Conservation (phyloP, 1,284 basidiomycete genomes). For the Chalciporus sp. region DNA sequence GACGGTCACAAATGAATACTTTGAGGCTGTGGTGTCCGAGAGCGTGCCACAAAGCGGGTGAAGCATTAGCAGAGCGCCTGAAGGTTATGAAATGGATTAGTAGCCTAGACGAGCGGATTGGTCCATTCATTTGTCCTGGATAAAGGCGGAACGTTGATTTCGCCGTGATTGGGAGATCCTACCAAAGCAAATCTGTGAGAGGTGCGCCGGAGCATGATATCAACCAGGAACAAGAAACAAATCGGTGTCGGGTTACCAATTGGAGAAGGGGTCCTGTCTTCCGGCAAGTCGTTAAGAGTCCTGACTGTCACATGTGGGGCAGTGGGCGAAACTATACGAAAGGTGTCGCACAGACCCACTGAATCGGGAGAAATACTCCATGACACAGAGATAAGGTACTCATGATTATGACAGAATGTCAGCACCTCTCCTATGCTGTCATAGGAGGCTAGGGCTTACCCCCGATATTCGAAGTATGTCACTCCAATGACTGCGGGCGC, state of each 20-base stretch:
- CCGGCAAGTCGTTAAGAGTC: constrained; percentile 13
- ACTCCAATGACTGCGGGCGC: not conserved
- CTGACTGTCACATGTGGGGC: constrained; percentile 21
- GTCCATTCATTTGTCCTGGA: not conserved
- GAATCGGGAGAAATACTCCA: not conserved
- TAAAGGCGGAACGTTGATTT: constrained; percentile 1
- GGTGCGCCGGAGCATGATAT: constrained; percentile 17
- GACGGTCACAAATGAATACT: constrained; percentile 6
- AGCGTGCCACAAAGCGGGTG: constrained; percentile 33
- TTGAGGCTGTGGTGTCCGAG: constrained; percentile 32
- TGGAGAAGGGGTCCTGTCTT: constrained; percentile 8
- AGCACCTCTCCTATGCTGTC: not conserved
- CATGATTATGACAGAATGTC: not conserved
- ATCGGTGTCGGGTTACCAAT: constrained; percentile 18
- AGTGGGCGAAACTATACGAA: constrained; percentile 5
- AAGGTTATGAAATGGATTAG: constrained; percentile 19
- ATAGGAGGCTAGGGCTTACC: not conserved
- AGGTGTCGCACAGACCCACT: constrained; percentile 8
- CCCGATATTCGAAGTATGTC: not conserved
- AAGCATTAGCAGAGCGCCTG: constrained; percentile 24
- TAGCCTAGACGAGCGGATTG: not conserved
- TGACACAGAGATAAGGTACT: not conserved
- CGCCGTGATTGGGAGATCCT: constrained; percentile 6
- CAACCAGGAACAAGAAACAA: constrained; percentile 27
- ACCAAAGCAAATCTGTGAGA: constrained; percentile 14